Base-by-base conservation (phyloP, 2,329 filamentous ascomycete species). In the Lachnum nothofagi region DNA sequence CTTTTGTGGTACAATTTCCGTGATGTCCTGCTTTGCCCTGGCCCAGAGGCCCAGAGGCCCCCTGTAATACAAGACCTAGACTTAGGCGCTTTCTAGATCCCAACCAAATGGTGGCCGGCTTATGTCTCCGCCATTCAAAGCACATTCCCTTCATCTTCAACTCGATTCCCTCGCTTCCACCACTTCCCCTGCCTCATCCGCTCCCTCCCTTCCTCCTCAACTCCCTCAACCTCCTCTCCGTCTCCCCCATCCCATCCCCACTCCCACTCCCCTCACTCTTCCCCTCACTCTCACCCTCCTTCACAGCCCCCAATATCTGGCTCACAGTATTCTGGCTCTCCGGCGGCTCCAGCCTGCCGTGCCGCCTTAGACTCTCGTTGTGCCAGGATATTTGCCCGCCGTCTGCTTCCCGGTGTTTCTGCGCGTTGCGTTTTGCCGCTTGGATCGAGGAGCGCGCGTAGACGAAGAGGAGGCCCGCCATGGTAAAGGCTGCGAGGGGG, bases 381-480 rank as follows among this genome's bases (percentile, higher is more conserved):
- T 75, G 64, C 73, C 71, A 79, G 60, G 62, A 73, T 54, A 72
- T 77, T 67, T 70, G 76, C 44, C 75, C 78, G 23, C 75, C 77
- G 52, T 80, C 77, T 33, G 74, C 76, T 56, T 80, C 75, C 41
- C 80, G 70, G 45, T 80, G 76, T 53, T 72, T 69, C 56, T 80
- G 74, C 0, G 82, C 82, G 55, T 86, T 85, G 40, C 77, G 71
- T 58, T 85, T 84, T 2, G 84, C 84, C 20, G 81, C 78, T 52
- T 76, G 72, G 53, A 87, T 86, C 20, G 78, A 82, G 7, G 77
- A 83, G 43, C 83, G 70, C 23, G 81, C 73, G 66, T 87, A 87
- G 34, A 72, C 72, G 49, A 78, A 73, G 19, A 78, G 65, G 10
- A 78, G 61, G 40, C 69, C 66, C 3, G 76, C 76, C 76, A 79